Evolutionary conservation across 164 flowering plant genomes (phyloP).

Genomic region (Annona cherimola): DNA sequence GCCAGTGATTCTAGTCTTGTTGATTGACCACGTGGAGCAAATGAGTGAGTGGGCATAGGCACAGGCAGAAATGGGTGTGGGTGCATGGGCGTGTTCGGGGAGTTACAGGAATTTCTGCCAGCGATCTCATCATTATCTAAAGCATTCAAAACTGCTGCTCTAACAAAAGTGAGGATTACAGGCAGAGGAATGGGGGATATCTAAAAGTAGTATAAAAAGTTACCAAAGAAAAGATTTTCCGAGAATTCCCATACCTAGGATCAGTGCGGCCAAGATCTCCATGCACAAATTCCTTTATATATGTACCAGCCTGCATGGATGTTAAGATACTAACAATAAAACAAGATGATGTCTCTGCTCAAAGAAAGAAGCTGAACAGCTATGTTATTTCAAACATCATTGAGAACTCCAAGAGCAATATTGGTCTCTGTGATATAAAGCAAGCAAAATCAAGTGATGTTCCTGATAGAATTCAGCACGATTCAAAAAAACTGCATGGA

Average conservation of each 20-base stretch:
- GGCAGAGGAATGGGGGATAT: background rate
- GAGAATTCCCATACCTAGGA: conserved; percentile 56
- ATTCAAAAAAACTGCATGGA: background rate
- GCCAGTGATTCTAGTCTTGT: background rate
- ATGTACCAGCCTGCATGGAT: conserved; percentile 85
- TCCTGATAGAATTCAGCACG: background rate
- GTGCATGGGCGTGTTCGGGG: too few species aligned
- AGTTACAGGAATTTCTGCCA: too few species aligned
- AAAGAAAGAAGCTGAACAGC: background rate
- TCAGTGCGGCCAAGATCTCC: conserved; percentile 94
- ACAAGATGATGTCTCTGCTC: background rate
- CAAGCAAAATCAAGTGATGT: background rate
- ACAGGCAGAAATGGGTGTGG: too few species aligned
- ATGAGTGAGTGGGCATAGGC: too few species aligned
- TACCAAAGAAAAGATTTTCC: background rate
- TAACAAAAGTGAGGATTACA: background rate
- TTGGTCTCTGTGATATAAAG: background rate
- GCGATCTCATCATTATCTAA: too few species aligned
- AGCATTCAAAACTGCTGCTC: too few species aligned
- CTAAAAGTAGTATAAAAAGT: background rate
- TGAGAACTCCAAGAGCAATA: background rate
- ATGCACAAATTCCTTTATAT: conserved; percentile 96
- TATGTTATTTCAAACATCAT: background rate
- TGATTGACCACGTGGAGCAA: too few species aligned
- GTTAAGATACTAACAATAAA: background rate